Conservation (phyloP, 257 asterid species). For the Perilla frutescens region DNA sequence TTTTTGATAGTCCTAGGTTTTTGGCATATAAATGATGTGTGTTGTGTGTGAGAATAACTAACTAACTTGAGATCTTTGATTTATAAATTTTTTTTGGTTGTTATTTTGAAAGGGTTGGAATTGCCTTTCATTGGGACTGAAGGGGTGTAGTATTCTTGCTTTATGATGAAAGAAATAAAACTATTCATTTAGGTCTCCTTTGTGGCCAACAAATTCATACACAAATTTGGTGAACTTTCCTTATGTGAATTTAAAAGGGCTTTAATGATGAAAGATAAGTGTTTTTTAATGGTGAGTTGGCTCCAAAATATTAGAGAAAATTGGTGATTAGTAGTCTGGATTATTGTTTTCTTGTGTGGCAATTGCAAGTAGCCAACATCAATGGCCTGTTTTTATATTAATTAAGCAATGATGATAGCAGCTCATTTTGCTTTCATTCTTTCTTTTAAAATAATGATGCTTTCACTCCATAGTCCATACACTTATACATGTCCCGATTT, state of each 20-base stretch:
- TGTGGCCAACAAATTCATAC: constrained; percentile 62
- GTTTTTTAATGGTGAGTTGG: constrained; percentile 21
- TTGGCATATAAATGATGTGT: not conserved
- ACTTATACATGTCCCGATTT: too few species aligned
- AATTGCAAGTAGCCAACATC: constrained; percentile 26
- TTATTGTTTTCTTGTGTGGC: constrained; percentile 17
- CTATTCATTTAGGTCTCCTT: constrained; percentile 59
- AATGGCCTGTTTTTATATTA: constrained; percentile 7
- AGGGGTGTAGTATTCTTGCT: constrained; percentile 39
- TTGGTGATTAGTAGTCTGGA: constrained; percentile 34
- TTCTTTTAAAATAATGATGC: too few species aligned
- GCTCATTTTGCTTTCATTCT: constrained; percentile 22
- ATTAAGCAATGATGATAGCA: constrained; percentile 4
- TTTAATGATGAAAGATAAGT: constrained; percentile 31
- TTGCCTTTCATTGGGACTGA: constrained; percentile 7
- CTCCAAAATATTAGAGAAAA: constrained; percentile 29
- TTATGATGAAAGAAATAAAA: constrained; percentile 34
- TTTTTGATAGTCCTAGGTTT: not conserved
- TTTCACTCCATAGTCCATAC: too few species aligned
- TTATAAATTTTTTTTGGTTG: constrained; percentile 35
- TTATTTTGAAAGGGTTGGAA: too few species aligned
- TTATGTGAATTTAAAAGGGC: constrained; percentile 33
- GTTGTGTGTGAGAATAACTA: not conserved
- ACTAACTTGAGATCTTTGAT: constrained; percentile 19
- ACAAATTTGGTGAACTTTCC: constrained; percentile 53